Base-by-base conservation (phyloP, 768 basidiomycete genomes). In the Mycena vitilis region DNA sequence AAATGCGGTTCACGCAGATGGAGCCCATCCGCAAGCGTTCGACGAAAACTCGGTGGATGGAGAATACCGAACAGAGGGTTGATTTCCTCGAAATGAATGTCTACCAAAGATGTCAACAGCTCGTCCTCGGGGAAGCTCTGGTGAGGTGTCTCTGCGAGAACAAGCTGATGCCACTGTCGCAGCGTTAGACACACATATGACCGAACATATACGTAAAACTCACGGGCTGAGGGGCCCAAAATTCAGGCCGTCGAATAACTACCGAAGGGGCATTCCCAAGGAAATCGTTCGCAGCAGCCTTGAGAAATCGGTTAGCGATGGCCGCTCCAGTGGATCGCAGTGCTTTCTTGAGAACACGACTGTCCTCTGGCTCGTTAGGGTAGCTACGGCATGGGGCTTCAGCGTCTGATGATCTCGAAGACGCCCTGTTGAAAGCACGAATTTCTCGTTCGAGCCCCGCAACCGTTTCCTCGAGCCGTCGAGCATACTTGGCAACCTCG, bases 1-100 rank as follows among this genome's bases (percentile, higher is more conserved):
- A 94, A 93, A 0, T 80, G 74, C 1, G 78, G 44, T 60, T 91
- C 84, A 6, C 76, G 78, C 9, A 84, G 72, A 75, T 92, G 87
- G 12, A 85, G 74, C 0, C 83, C 82, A 4, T 83, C 78, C 1
- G 72, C 70, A 18, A 90, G 71, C 42, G 83, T 81, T n/a, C 79
- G 78, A 61, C 87, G 80, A 71, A 94, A 94, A 13, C 85, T 85
- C 0, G 88, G 88, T 1, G 84, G 83, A 72, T 95, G 93, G 7
- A 95, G 78, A 6, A 95, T 76, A 0, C 92, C 91, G 9, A 83
- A 71, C 51, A 83, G 75, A 12, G 77, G 63, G 69, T 93, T 89
- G 63, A 84, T 61, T 42, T 84, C 73, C 0, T 75, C 74, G 73
- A 94, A 95, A 74, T 88, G 93, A 12, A 87, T 77, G 22, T 84